Evolutionary conservation across 1,284 basidiomycete genomes (phyloP).

Genomic region (Lentinula novae-zelandiae): DNA sequence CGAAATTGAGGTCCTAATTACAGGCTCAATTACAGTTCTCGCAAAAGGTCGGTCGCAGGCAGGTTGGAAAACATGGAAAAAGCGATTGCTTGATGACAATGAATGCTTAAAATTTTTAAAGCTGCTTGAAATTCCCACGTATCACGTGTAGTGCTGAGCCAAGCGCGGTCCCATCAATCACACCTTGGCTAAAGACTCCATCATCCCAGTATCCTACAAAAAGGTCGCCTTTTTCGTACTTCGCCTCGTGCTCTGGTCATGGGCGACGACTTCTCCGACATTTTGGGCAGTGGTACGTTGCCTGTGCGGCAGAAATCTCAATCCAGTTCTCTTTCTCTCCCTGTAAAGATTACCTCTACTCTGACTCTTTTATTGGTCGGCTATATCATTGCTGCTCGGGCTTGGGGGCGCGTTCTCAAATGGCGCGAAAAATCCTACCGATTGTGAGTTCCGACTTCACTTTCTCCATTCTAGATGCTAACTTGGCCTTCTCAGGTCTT

Average conservation of each 20-base stretch:
- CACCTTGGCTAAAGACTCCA: background rate
- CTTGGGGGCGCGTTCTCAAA: slow-evolving; percentile 39
- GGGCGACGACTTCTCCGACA: slow-evolving; percentile 62
- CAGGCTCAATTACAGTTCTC: too few species aligned
- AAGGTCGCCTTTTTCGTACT: background rate
- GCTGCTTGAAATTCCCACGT: too few species aligned
- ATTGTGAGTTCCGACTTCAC: slow-evolving; percentile 40
- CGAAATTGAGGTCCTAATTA: too few species aligned
- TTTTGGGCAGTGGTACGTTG: slow-evolving; percentile 53
- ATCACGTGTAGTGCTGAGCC: too few species aligned
- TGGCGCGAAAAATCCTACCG: slow-evolving; percentile 57
- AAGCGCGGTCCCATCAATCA: too few species aligned
- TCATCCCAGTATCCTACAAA: background rate
- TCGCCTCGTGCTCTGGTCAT: slow-evolving; percentile 29
- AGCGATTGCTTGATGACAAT: too few species aligned
- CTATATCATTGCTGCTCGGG: slow-evolving; percentile 34
- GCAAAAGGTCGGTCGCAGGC: too few species aligned
- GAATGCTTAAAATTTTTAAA: too few species aligned
- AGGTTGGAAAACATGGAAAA: background rate
- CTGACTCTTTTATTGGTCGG: slow-evolving; percentile 29
- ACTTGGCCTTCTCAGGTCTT: slow-evolving; percentile 29
- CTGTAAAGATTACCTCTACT: slow-evolving; percentile 31
- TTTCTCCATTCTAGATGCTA: background rate
- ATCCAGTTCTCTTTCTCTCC: slow-evolving; percentile 30
- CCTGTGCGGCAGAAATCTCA: slow-evolving; percentile 33